Evolutionary conservation across 176 grass and related monocot species (phyloP).

Genomic region (Triticum monococcum): DNA sequence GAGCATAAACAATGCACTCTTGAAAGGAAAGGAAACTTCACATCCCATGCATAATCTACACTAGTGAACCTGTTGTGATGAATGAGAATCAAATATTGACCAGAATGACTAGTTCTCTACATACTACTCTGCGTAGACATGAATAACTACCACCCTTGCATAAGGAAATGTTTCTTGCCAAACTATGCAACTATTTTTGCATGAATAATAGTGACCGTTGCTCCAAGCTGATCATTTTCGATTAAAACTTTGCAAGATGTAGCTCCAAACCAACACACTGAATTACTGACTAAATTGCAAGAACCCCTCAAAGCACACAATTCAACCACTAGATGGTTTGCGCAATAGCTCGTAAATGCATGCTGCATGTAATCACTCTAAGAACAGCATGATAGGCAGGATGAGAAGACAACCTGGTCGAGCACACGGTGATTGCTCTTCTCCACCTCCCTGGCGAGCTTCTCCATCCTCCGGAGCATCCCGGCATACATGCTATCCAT

Average conservation of each 20-base stretch:
- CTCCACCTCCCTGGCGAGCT: constrained; percentile 59
- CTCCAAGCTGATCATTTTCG: not conserved
- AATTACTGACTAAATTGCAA: not conserved
- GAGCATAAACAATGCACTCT: not conserved
- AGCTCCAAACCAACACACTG: not conserved
- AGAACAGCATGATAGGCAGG: not conserved
- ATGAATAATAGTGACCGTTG: not conserved
- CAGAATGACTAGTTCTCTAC: not conserved
- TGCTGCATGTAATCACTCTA: not conserved
- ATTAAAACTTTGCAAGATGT: not conserved
- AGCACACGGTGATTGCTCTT: constrained; percentile 53
- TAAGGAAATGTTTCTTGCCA: not conserved
- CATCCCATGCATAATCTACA: not conserved
- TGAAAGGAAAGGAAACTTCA: not conserved
- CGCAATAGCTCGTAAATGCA: not conserved
- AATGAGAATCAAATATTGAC: not conserved
- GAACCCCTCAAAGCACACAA: not conserved
- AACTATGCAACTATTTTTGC: not conserved
- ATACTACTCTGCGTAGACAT: not conserved
- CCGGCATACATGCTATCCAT: constrained; percentile 58
- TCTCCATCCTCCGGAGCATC: constrained; percentile 62
- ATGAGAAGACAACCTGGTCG: constrained; percentile 43
- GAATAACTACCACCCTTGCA: not conserved
- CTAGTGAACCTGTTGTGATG: not conserved
- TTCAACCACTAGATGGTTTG: not conserved